Conservation (phyloP, 2,329 filamentous ascomycete genomes). For the Juglanconis sp. region DNA sequence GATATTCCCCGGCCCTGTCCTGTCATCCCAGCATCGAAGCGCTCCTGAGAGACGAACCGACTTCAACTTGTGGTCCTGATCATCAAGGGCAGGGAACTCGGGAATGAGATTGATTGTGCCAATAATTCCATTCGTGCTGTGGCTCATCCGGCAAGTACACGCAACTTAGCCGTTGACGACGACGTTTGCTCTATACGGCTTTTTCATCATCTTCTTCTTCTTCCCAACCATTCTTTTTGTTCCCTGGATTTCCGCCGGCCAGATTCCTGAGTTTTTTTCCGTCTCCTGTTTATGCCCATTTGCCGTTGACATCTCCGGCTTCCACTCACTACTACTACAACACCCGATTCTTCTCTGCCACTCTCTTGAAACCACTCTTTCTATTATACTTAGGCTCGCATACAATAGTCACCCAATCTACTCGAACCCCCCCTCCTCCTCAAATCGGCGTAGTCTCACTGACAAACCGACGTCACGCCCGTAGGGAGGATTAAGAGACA, state of each 20-base stretch:
- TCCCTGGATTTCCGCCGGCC: no score
- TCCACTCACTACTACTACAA: slow-evolving; percentile 2
- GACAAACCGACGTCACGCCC: neutral
- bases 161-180: slow-evolving; percentile 9
- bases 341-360: slow-evolving; percentile 1
- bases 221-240: slow-evolving; percentile 2
- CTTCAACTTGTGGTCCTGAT: neutral
- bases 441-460: neutral
- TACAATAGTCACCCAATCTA: no score
- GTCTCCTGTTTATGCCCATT: neutral
- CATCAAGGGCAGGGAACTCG: neutral
- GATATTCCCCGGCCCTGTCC: neutral
- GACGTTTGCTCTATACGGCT: neutral
- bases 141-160: slow-evolving; percentile 14
- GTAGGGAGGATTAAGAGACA: neutral
- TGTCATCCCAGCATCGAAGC: neutral
- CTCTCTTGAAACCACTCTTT: slow-evolving; percentile 4
- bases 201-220: neutral
- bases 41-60: neutral
- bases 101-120: slow-evolving; percentile 16
- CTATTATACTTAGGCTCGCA: neutral
- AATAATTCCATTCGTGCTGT: slow-evolving; percentile 12
- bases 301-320: slow-evolving; percentile 8
- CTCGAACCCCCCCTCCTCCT: no score
- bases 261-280: neutral